Evolutionary conservation across 2,329 filamentous ascomycete genomes (phyloP).

Genomic region (Fusarium proliferatum): DNA sequence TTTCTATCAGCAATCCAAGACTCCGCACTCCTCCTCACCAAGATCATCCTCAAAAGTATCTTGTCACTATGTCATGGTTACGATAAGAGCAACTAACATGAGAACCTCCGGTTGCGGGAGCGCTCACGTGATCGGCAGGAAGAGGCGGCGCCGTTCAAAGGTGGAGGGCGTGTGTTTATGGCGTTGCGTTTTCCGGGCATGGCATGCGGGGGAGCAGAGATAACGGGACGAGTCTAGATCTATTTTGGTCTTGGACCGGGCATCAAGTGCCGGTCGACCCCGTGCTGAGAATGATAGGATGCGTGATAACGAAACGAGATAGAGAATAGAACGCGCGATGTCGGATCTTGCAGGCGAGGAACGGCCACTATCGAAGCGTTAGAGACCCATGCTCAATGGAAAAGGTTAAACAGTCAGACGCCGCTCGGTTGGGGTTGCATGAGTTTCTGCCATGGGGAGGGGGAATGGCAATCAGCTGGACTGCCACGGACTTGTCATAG

Average conservation of each 20-base stretch:
- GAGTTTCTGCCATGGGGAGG: neutral
- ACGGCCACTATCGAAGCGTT: constrained; percentile 10
- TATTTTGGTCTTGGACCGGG: constrained; percentile 19
- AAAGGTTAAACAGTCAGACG: neutral
- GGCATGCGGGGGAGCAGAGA: constrained; percentile 29
- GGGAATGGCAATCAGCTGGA: constrained; percentile 18
- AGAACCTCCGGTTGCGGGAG: constrained; percentile 35
- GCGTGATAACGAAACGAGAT: constrained; percentile 19
- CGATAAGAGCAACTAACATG: constrained; percentile 36
- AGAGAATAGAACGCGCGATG: constrained; percentile 17
- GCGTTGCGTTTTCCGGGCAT: neutral
- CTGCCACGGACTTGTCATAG: neutral
- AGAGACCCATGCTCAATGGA: neutral
- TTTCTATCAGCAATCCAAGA: constrained; percentile 7
- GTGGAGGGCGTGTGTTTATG: constrained; percentile 24
- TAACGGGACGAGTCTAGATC: constrained; percentile 25
- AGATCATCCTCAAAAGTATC: constrained; percentile 16
- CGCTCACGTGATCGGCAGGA: constrained; percentile 38
- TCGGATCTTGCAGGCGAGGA: constrained; percentile 9
- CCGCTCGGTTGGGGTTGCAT: constrained; percentile 19
- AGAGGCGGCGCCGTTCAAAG: neutral
- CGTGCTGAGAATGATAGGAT: constrained; percentile 28
- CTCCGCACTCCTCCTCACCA: constrained; percentile 23
- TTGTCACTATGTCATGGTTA: constrained; percentile 28
- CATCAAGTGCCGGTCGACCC: constrained; percentile 29